Conservation (phyloP, 1,284 basidiomycete species). For the Puccinia polysora region DNA sequence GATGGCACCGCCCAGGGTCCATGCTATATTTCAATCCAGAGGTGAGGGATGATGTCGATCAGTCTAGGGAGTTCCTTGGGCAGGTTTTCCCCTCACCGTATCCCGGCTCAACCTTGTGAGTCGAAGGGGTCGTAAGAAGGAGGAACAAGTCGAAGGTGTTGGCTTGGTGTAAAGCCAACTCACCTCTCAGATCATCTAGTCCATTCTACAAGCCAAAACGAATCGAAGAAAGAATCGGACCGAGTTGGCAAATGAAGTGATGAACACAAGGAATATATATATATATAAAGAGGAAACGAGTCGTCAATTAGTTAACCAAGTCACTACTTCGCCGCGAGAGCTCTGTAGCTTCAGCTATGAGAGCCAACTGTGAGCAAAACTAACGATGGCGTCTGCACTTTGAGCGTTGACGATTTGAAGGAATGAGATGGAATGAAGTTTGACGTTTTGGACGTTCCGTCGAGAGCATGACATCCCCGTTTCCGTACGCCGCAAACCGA, state of each 20-base stretch:
- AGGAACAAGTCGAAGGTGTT: slow-evolving; percentile 6
- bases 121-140: neutral
- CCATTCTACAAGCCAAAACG: slow-evolving; percentile 58
- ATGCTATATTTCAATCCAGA: slow-evolving; percentile 57
- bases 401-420: neutral
- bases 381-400: slow-evolving; percentile 37
- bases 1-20: slow-evolving; percentile 66
- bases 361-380: neutral
- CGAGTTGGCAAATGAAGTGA: neutral
- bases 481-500: too few species aligned
- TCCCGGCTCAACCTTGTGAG: too few species aligned
- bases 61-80: too few species aligned
- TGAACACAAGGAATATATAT: neutral
- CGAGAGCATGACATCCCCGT: too few species aligned
- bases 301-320: neutral
- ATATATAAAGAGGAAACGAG: neutral
- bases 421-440: slow-evolving; percentile 9
- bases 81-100: too few species aligned
- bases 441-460: too few species aligned
- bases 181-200: slow-evolving; percentile 71
- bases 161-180: slow-evolving; percentile 44
- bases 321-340: too few species aligned
- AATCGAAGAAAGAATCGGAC: neutral
- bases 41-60: too few species aligned
- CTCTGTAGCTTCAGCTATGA: neutral